These are phyloP conservation scores for Tolypocladium amazonense DNA, from an alignment of 2,329 filamentous ascomycete species.

Conservation along the genomic window DNA sequence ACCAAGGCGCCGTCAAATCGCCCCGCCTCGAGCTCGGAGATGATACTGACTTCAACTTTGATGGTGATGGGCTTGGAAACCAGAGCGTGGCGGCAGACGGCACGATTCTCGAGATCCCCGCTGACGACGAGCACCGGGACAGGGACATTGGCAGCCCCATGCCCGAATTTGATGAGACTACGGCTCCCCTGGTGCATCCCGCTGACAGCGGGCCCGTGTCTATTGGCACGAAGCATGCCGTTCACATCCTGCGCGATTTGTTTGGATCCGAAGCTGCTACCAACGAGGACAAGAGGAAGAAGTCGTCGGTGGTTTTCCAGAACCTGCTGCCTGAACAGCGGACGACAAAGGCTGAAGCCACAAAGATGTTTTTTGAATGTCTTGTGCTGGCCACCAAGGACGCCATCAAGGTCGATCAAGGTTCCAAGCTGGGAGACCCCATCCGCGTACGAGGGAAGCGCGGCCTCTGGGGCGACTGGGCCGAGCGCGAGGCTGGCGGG, in stretches of 20 bases:
- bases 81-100: slow-evolving; percentile 46
- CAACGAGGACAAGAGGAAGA: slow-evolving; percentile 62
- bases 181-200: slow-evolving; percentile 64
- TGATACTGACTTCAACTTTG: slow-evolving; percentile 44
- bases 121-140: slow-evolving; percentile 39
- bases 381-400: slow-evolving; percentile 95
- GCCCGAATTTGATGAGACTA: slow-evolving; percentile 70
- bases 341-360: slow-evolving; percentile 81
- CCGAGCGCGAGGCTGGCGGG: slow-evolving; percentile 61
- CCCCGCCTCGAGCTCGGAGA: slow-evolving; percentile 60
- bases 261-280: slow-evolving; percentile 66
- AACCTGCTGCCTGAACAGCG: slow-evolving; percentile 74
- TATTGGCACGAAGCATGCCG: slow-evolving; percentile 85
- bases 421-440: slow-evolving; percentile 61
- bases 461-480: slow-evolving; percentile 96
- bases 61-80: slow-evolving; percentile 41
- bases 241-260: slow-evolving; percentile 82
- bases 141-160: slow-evolving; percentile 32
- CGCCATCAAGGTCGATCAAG: slow-evolving; percentile 92
- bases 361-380: slow-evolving; percentile 99
- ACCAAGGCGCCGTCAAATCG: slow-evolving; percentile 54
- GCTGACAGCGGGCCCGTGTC: slow-evolving; percentile 80
- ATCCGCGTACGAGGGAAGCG: slow-evolving; percentile 84
- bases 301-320: slow-evolving; percentile 75
- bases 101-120: slow-evolving; percentile 55